Conservation (phyloP, 495 filamentous ascomycete genomes). For the Neurospora sp. region DNA sequence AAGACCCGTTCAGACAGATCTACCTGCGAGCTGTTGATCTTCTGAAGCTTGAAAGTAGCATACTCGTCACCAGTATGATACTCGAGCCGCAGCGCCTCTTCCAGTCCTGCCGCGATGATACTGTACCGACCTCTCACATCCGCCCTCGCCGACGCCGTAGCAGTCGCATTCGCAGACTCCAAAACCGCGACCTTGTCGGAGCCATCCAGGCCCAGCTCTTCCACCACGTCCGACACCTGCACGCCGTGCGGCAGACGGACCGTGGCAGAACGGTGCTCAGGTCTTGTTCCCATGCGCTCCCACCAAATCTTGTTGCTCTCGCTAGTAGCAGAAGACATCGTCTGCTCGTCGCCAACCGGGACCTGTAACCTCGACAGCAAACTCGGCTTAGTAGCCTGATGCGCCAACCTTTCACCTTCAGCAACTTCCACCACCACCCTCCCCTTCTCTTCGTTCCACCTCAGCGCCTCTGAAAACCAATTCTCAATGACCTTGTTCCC, state of each 20-base stretch:
- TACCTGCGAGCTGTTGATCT: background rate
- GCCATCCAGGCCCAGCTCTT: conserved; percentile 29
- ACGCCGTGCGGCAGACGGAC: conserved; percentile 26
- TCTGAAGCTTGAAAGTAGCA: conserved; percentile 18
- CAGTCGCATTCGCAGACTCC: conserved; percentile 42
- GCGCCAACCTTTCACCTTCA: conserved; percentile 9
- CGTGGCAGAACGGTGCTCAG: conserved; percentile 16
- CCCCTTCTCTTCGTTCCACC: conserved; percentile 37
- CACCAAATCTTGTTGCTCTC: conserved; percentile 8
- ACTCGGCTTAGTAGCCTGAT: conserved; percentile 18
- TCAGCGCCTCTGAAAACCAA: conserved; percentile 58
- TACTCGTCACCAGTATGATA: conserved; percentile 38
- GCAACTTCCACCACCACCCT: conserved; percentile 13
- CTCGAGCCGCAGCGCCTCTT: conserved; percentile 41
- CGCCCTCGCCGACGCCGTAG: conserved; percentile 18
- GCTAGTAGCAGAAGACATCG: background rate
- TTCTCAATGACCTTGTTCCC: conserved; percentile 58
- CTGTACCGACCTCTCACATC: conserved; percentile 53
- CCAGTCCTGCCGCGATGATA: conserved; percentile 54
- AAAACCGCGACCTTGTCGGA: conserved; percentile 39
- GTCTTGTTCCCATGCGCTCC: conserved; percentile 19
- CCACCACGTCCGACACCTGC: conserved; percentile 38
- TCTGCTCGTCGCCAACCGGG: background rate
- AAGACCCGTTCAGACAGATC: conserved; percentile 18
- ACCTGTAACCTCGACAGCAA: conserved; percentile 14